These are phyloP conservation scores for Huiozyma sinensis DNA, from an alignment of 805 yeast species.

Conservation along the genomic window DNA sequence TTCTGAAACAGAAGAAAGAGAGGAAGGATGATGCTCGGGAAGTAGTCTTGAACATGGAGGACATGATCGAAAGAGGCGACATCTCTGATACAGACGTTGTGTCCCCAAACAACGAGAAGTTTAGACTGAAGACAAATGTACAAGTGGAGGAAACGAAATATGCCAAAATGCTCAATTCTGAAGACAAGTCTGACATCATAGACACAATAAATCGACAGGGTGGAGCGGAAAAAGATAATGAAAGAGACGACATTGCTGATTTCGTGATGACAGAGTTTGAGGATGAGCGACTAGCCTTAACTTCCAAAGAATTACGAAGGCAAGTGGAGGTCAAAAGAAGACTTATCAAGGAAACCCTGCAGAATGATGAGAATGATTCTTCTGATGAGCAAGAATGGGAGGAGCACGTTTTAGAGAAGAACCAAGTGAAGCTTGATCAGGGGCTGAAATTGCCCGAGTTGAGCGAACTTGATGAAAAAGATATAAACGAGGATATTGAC, in stretches of 20 bases:
- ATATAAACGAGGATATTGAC: conserved; percentile 1
- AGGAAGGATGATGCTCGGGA: neutral
- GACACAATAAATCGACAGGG: conserved; percentile 13
- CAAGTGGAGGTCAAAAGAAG: conserved; percentile 8
- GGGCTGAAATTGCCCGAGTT: neutral
- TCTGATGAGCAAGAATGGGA: conserved; percentile 2
- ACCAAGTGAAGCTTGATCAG: neutral
- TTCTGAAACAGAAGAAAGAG: neutral
- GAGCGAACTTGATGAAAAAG: conserved; percentile 1
- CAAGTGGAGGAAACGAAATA: conserved; percentile 16
- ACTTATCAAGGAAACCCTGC: conserved; percentile 16
- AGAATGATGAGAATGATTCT: neutral
- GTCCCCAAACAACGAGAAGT: neutral
- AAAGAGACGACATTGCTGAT: conserved; percentile 5
- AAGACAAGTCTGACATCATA: conserved; percentile 19
- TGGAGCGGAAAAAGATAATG: conserved; percentile 7
- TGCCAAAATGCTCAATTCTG: conserved; percentile 17
- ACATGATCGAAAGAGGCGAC: neutral
- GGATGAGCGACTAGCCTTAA: conserved; percentile 21
- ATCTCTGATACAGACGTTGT: neutral
- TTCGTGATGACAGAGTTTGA: conserved; percentile 11
- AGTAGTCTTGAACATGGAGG: conserved; percentile 2
- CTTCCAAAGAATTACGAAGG: conserved; percentile 8
- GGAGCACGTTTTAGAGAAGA: conserved; percentile 9
- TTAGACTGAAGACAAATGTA: neutral